Conservation (phyloP, 495 filamentous ascomycete genomes). For the Zalerion maritima region DNA sequence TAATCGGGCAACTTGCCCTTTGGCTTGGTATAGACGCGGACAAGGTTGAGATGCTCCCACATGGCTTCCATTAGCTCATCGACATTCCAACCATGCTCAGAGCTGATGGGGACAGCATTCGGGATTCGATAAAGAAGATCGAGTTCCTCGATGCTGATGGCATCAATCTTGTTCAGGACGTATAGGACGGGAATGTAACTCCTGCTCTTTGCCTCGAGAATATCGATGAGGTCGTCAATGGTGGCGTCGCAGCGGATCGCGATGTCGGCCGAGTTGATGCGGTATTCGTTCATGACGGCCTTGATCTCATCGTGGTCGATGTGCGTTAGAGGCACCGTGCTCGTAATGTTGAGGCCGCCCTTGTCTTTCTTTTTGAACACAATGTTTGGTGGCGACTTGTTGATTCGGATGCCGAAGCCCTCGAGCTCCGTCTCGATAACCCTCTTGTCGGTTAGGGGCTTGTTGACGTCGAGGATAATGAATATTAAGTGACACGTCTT, state of each 20-base stretch:
- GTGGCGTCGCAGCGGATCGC: constrained; percentile 91
- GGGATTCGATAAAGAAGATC: constrained; percentile 94
- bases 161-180: constrained; percentile 97
- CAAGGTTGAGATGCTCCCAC: constrained; percentile 92
- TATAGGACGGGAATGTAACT: constrained; percentile 97
- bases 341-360: constrained; percentile 87
- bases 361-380: constrained; percentile 99
- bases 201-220: constrained; percentile 87
- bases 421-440: constrained; percentile 95
- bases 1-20: constrained; percentile 94
- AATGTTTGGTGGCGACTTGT: constrained; percentile 94
- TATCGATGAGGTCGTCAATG: constrained; percentile 76
- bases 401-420: constrained; percentile 94
- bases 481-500: constrained; percentile 99
- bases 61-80: constrained; percentile 94
- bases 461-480: constrained; percentile 97
- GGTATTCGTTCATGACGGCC: constrained; percentile 94
- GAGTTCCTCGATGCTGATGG: constrained; percentile 92
- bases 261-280: constrained; percentile 92
- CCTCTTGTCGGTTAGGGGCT: constrained; percentile 91
- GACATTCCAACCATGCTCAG: constrained; percentile 96
- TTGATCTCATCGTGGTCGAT: constrained; percentile 93
- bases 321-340: constrained; percentile 79
- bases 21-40: constrained; percentile 93
- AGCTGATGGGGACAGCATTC: constrained; percentile 90